Evolutionary conservation across 495 filamentous ascomycete genomes (phyloP).

Genomic region (Penicillium parvum): DNA sequence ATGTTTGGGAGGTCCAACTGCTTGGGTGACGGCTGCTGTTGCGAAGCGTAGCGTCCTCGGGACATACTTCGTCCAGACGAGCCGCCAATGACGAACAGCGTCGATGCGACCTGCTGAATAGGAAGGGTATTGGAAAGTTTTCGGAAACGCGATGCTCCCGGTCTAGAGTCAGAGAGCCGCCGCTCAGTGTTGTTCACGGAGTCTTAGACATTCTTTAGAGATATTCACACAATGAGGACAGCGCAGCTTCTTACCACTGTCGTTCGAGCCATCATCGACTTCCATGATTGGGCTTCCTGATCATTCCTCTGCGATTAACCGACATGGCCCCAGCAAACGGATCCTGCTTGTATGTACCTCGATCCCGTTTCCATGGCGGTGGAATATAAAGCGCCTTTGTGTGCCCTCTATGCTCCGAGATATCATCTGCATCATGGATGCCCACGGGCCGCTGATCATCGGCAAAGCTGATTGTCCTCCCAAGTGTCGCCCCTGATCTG

Average conservation of each 20-base stretch:
- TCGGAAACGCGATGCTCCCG: too few species aligned
- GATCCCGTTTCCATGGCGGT: slow-evolving; percentile 29
- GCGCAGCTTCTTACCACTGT: slow-evolving; percentile 12
- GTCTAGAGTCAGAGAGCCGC: too few species aligned
- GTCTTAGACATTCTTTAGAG: too few species aligned
- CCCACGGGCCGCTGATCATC: neutral
- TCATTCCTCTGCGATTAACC: slow-evolving; percentile 1
- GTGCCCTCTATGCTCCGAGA: too few species aligned
- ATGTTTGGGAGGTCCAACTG: slow-evolving; percentile 22
- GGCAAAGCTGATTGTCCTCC: slow-evolving; percentile 1
- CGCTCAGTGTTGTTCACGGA: too few species aligned
- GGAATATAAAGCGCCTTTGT: slow-evolving; percentile 33
- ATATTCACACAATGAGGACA: too few species aligned
- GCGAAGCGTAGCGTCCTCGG: neutral
- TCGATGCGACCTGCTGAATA: slow-evolving; percentile 10
- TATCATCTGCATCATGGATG: too few species aligned
- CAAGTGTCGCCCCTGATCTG: too few species aligned
- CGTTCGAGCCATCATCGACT: slow-evolving; percentile 10
- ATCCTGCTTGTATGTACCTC: slow-evolving; percentile 17
- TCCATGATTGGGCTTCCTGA: slow-evolving; percentile 17
- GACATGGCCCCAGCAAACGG: neutral
- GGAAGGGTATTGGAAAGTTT: neutral
- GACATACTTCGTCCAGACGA: neutral
- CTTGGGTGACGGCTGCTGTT: slow-evolving; percentile 3
- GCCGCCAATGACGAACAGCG: slow-evolving; percentile 4